Percentiles rank a stretch among this genome's conserved stretches.
These are phyloP conservation scores for Citrus hindsii DNA, from an alignment of 345 rosid species.

Conservation along the genomic window DNA sequence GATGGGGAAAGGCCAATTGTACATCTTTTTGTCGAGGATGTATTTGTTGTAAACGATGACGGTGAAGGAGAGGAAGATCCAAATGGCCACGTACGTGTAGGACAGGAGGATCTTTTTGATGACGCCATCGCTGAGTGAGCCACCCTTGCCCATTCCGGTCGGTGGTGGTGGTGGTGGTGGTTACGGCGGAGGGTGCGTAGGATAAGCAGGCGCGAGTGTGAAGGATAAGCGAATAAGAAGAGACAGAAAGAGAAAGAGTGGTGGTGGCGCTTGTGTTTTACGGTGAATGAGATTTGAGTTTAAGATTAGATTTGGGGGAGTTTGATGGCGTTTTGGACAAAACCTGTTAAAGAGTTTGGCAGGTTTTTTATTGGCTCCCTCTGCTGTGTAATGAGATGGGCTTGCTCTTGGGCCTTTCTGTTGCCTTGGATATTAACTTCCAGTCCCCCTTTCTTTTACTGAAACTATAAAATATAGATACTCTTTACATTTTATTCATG, in stretches of 20 bases:
- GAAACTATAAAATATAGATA: neutral
- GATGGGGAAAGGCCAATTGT: constrained; percentile 95
- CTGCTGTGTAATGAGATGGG: neutral
- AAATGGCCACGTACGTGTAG: constrained; percentile 84
- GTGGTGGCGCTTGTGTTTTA: neutral
- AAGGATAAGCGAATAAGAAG: neutral
- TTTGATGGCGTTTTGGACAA: neutral
- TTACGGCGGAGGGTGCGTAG: constrained; percentile 2
- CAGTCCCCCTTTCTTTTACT: neutral
- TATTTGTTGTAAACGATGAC: constrained; percentile 98
- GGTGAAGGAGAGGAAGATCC: constrained; percentile 99
- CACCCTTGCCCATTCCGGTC: constrained; percentile 76
- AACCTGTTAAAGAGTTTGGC: neutral
- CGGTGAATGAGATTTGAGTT: neutral
- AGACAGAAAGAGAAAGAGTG: neutral
- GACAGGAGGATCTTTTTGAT: constrained; percentile 88
- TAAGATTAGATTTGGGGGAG: neutral
- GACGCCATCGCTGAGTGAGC: constrained; percentile 79
- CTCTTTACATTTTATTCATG: neutral
- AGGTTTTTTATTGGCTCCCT: neutral
- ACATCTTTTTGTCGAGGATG: constrained; percentile 97
- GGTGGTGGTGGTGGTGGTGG: too few relatives aligned
- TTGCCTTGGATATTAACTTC: neutral
- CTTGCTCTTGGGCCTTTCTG: neutral
- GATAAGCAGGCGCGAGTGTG: constrained; percentile 5